Evolutionary conservation across 1,139 yeast genomes (phyloP).

Genomic region (Saccharomyces hybrid): DNA sequence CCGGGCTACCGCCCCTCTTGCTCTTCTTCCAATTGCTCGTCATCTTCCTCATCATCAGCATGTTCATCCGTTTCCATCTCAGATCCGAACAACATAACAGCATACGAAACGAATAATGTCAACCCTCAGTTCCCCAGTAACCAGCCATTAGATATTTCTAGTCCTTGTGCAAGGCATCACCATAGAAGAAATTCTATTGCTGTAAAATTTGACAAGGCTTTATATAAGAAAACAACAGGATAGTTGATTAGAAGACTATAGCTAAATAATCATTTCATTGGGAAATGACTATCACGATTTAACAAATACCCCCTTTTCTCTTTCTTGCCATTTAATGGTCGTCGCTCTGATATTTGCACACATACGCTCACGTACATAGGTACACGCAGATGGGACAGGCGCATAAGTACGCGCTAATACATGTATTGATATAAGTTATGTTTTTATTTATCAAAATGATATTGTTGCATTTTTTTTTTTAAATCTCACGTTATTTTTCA

Average conservation of each 20-base stretch:
- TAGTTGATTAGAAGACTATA: neutral
- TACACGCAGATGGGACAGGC: neutral
- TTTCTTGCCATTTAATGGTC: neutral
- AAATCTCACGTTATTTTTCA: neutral
- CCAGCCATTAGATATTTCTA: neutral
- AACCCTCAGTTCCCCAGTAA: neutral
- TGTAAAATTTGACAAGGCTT: constrained; percentile 26
- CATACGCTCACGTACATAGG: neutral
- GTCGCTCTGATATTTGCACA: neutral
- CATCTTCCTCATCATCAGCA: constrained; percentile 1
- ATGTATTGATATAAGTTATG: neutral
- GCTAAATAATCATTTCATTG: neutral
- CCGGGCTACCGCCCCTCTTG: neutral
- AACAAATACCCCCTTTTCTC: neutral
- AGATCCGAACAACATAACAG: neutral
- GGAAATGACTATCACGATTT: neutral
- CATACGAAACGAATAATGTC: neutral
- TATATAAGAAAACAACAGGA: neutral
- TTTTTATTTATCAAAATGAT: constrained; percentile 29
- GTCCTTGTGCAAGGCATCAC: constrained; percentile 27
- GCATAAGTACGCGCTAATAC: neutral
- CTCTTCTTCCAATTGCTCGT: neutral
- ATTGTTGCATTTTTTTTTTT: neutral
- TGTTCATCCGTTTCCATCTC: neutral
- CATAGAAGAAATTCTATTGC: constrained; percentile 31